These are phyloP conservation scores for Fusarium anguioides DNA, from an alignment of 2,329 filamentous ascomycete species.

Conservation along the genomic window DNA sequence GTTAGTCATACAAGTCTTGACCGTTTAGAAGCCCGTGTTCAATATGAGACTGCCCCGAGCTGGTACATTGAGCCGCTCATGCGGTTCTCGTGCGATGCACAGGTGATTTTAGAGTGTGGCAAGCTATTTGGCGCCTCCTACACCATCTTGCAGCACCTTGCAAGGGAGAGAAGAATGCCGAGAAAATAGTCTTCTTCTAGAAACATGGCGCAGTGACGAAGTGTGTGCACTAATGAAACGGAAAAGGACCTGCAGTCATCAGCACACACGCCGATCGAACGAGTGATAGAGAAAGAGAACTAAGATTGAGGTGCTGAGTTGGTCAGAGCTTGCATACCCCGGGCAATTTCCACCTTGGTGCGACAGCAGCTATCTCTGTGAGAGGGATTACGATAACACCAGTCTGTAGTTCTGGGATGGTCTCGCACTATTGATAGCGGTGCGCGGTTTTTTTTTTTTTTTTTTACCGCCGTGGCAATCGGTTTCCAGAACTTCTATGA, in stretches of 20 bases:
- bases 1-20: neutral
- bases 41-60: neutral
- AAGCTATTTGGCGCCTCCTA: constrained; percentile 15
- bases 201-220: constrained; percentile 23
- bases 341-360: constrained; percentile 27
- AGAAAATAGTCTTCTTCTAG: constrained; percentile 40
- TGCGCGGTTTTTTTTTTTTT: constrained; percentile 29
- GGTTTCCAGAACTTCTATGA: constrained; percentile 15
- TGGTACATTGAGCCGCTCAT: constrained; percentile 8
- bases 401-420: constrained; percentile 1
- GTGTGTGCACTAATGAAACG: constrained; percentile 12
- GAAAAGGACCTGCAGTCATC: constrained; percentile 21
- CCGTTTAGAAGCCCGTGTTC: neutral
- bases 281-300: constrained; percentile 20
- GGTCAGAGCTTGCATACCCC: constrained; percentile 19
- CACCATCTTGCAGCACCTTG: constrained; percentile 18
- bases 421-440: constrained; percentile 18
- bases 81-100: constrained; percentile 14
- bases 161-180: constrained; percentile 22
- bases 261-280: constrained; percentile 19
- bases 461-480: constrained; percentile 34
- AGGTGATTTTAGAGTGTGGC: constrained; percentile 4
- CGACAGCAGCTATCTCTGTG: constrained; percentile 27
- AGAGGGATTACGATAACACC: constrained; percentile 21
- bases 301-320: constrained; percentile 6